phyloP scores from a whole-genome alignment of 140 eudicot genomes.

The Cichorium intybus region DNA sequence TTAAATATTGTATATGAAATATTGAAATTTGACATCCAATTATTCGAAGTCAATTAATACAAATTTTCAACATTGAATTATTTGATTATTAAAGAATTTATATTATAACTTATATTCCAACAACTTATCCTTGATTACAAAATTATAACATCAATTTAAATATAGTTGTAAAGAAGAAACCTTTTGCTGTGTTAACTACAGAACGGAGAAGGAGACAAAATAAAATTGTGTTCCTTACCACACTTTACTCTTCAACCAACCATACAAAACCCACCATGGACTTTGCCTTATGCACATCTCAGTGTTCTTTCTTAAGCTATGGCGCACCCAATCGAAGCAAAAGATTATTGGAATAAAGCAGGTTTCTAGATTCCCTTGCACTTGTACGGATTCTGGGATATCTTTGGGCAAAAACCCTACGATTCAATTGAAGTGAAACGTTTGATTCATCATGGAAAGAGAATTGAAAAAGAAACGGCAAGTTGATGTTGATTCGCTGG shows the following conservation, averaged over 20 bases:
- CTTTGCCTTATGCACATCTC: constrained; percentile 3
- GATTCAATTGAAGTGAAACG: background rate
- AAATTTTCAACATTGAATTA: too few relatives aligned
- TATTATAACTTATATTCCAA: background rate
- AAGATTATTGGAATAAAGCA: background rate
- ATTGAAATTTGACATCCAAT: too few relatives aligned
- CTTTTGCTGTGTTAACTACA: background rate
- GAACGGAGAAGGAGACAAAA: background rate
- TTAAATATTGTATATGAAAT: too few relatives aligned
- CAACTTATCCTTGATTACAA: background rate
- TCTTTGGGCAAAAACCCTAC: background rate
- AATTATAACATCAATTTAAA: background rate
- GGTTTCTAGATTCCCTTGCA: background rate
- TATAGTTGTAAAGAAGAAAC: background rate
- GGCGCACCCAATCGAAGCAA: constrained; percentile 11
- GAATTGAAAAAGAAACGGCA: constrained; percentile 23
- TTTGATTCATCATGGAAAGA: constrained; percentile 24
- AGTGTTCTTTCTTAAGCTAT: constrained; percentile 8
- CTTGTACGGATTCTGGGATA: background rate
- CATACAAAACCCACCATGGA: constrained; percentile 12
- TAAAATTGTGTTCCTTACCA: background rate
- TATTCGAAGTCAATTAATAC: too few relatives aligned
- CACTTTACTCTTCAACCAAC: constrained; percentile 16
- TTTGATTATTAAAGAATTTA: background rate
- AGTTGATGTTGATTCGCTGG: constrained; percentile 19